Base-by-base conservation (phyloP, 225 moss, liverwort and hornwort genomes). In the Asterella californica region DNA sequence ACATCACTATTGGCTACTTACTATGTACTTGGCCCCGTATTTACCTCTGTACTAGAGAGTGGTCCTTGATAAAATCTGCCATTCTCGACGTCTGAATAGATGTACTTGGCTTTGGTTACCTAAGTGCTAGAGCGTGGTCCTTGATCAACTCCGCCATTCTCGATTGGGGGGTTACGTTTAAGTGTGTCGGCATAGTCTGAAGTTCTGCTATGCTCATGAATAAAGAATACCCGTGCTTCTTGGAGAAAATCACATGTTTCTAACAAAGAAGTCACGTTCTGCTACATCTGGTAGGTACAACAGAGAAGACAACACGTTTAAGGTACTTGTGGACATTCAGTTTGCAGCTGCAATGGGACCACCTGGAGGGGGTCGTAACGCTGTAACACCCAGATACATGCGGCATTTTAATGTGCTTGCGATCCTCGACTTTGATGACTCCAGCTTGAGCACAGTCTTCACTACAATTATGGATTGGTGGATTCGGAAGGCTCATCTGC, bases 271-370 rank as follows among this genome's bases (percentile, higher is more conserved):
- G 24, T 42, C 59, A 66, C 8, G 21, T 9, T 71, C 10, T 79
- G 54, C 38, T 62, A 49, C 63, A 69, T n/a, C 49, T 83, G 21
- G 60, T 65, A 93, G 94, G 94, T 95, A 93, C 81, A 89, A 93
- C 49, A 83, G 93, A 82, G 94, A 93, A 81, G 91, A 95, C 77
- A 90, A 93, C 8, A 87, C 89, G 17, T 95, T 95, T 76, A 88
- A 87, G 33, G 82, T 85, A 2, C 66, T 93, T 4, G 50, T 91
- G 46, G 83, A 94, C 30, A 89, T 94, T 54, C 94, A 94, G 78
- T 94, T 94, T 81, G 92, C 91, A 1, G 86, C 91, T 30, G 91
- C 94, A 14, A 94, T 94, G 94, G 94, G 94, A 12, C 90, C 90
- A 52, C 90, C 90, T 0, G 92, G 92, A 74, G 91, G 94, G 79